Evolutionary conservation across 2,329 filamentous ascomycete genomes (phyloP).

Genomic region (Zasmidium cellare): DNA sequence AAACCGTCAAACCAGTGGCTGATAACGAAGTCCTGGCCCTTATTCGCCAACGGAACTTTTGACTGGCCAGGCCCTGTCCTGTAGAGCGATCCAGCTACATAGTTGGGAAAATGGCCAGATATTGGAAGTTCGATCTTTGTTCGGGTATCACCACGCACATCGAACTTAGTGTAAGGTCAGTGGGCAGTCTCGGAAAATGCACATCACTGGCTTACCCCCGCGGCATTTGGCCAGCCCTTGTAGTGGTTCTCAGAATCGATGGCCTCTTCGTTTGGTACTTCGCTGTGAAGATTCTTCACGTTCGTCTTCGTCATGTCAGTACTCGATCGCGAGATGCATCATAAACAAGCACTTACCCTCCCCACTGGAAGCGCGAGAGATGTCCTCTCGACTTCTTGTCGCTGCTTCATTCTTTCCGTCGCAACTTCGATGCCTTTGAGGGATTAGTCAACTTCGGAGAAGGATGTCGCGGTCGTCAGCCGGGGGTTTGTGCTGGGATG

Average conservation of each 20-base stretch:
- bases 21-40: slow-evolving; percentile 54
- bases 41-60: slow-evolving; percentile 31
- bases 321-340: too few relatives aligned
- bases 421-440: neutral
- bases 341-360: neutral
- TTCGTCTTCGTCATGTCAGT: neutral
- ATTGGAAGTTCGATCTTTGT: slow-evolving; percentile 57
- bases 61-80: slow-evolving; percentile 70
- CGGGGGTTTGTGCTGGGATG: neutral
- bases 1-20: slow-evolving; percentile 83
- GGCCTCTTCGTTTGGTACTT: neutral
- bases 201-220: neutral
- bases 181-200: neutral
- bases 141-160: slow-evolving; percentile 8
- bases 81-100: slow-evolving; percentile 70
- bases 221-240: slow-evolving; percentile 16
- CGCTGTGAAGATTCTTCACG: neutral
- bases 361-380: neutral
- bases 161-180: slow-evolving; percentile 3
- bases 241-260: neutral
- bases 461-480: neutral
- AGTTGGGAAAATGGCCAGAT: slow-evolving; percentile 66
- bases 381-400: neutral
- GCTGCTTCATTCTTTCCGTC: neutral
- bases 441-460: neutral